phyloP scores from a whole-genome alignment of 345 rosid genomes.

The Eucalyptus fibrosa region DNA sequence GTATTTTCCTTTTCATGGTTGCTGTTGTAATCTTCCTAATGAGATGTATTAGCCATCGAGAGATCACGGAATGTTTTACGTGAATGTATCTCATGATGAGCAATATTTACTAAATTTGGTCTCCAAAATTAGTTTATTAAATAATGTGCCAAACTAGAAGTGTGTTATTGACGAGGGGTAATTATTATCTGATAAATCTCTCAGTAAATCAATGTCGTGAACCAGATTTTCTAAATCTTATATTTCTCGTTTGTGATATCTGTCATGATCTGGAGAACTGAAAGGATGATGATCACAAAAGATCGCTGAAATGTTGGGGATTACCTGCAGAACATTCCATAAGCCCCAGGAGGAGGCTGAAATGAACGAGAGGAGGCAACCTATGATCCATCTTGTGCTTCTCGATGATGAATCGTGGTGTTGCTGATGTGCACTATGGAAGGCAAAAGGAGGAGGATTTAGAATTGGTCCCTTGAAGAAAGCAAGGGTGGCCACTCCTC shows the following conservation, averaged over 20 bases:
- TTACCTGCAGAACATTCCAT: constrained; percentile 8
- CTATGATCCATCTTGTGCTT: not conserved
- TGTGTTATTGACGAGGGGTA: not conserved
- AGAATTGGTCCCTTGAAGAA: constrained; percentile 2
- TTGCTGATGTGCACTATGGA: not conserved
- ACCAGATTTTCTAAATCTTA: not conserved
- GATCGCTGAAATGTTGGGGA: not conserved
- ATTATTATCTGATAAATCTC: not conserved
- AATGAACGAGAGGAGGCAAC: constrained; percentile 2
- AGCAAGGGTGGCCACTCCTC: not conserved
- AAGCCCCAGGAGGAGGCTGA: not conserved
- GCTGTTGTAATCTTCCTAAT: not conserved
- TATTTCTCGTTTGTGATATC: not conserved
- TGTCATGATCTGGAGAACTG: not conserved
- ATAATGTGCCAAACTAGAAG: not conserved
- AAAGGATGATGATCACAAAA: too few species aligned
- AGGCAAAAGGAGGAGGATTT: not conserved
- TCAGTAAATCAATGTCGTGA: not conserved
- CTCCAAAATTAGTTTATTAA: not conserved
- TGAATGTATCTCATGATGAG: not conserved
- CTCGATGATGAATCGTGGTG: not conserved
- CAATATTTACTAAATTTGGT: not conserved
- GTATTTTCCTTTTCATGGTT: not conserved
- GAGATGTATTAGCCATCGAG: not conserved
- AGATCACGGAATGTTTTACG: not conserved